Evolutionary conservation across 2,329 filamentous ascomycete species (phyloP).

Genomic region (Alternaria dauci): DNA sequence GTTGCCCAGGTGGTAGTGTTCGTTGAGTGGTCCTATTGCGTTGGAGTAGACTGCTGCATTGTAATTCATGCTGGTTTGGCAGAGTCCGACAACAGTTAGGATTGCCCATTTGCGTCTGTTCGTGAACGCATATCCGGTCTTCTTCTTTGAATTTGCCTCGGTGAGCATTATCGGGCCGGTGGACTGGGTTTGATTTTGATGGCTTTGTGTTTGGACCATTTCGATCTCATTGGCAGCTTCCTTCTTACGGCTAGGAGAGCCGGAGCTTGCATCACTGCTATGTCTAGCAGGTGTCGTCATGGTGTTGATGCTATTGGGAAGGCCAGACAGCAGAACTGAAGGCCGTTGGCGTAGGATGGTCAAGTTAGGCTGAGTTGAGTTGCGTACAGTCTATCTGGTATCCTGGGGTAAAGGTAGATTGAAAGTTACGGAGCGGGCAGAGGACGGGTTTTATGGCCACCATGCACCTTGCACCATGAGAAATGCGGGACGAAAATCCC

Average conservation of each 20-base stretch:
- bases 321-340: background rate
- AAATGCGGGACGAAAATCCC: background rate
- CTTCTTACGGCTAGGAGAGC: constrained; percentile 11
- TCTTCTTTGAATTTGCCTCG: constrained; percentile 28
- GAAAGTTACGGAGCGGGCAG: background rate
- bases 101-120: constrained; percentile 54
- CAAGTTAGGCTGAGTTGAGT: background rate
- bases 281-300: constrained; percentile 14
- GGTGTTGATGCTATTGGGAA: constrained; percentile 1
- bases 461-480: background rate
- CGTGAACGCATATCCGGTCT: constrained; percentile 57
- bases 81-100: constrained; percentile 44
- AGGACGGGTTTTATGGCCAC: background rate
- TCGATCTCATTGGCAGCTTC: constrained; percentile 8
- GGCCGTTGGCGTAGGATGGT: no score
- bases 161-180: constrained; percentile 20
- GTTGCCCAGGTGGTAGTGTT: constrained; percentile 63
- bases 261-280: constrained; percentile 12
- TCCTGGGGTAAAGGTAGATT: background rate
- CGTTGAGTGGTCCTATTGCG: constrained; percentile 59
- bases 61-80: constrained; percentile 40
- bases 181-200: background rate
- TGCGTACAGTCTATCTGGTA: background rate
- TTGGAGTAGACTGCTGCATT: constrained; percentile 66
- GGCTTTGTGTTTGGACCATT: constrained; percentile 10